These are phyloP conservation scores for Plantago elongata DNA, from an alignment of 257 asterid species.

Conservation along the genomic window DNA sequence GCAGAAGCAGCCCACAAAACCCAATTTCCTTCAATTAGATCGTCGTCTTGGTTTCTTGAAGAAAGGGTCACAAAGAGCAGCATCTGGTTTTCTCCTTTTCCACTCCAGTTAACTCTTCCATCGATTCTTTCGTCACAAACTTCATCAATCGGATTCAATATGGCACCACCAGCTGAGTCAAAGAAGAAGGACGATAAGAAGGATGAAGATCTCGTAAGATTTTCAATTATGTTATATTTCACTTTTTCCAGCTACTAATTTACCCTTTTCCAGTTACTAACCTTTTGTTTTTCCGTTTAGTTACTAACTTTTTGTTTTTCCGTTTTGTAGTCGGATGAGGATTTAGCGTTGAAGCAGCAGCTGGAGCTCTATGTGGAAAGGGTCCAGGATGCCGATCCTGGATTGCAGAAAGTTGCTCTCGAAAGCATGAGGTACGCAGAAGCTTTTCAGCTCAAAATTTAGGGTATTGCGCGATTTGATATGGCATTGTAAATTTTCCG, in stretches of 20 bases:
- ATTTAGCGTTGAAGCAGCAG: conserved; percentile 85
- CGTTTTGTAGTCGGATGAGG: conserved; percentile 82
- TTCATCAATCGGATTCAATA: neutral
- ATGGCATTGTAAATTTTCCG: too few species aligned
- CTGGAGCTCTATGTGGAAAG: conserved; percentile 91
- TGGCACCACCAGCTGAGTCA: conserved; percentile 58
- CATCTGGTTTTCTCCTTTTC: too few species aligned
- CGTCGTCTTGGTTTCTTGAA: too few species aligned
- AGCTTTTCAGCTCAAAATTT: too few species aligned
- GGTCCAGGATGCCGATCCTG: conserved; percentile 79
- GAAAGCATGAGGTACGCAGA: conserved; percentile 78
- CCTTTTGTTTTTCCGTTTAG: neutral
- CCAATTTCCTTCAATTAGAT: too few species aligned
- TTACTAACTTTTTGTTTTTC: neutral
- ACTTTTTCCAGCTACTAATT: neutral
- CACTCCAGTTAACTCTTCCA: too few species aligned
- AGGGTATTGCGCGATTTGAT: too few species aligned
- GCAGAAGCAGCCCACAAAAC: too few species aligned
- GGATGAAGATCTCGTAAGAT: conserved; percentile 93
- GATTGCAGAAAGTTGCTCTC: conserved; percentile 78
- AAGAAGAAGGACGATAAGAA: conserved; percentile 93
- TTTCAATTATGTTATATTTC: too few species aligned
- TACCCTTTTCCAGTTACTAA: neutral
- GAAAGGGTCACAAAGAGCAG: too few species aligned
- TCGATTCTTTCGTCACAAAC: too few species aligned